Base-by-base conservation (phyloP, 805 yeast species). In the Tetrapisispora pingtungensis region DNA sequence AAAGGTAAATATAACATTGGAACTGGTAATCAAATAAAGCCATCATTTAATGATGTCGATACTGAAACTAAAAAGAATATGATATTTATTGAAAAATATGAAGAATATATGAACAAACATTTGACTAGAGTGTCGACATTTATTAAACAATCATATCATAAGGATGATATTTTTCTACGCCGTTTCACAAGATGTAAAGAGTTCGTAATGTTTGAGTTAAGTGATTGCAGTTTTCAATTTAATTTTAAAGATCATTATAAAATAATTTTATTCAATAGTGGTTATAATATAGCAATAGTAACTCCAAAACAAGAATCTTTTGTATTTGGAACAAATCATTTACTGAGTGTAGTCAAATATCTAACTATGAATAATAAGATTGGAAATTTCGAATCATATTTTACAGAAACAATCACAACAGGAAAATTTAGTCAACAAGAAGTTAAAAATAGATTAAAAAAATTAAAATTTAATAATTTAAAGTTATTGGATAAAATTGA, bases 201-300 rank as follows among this genome's bases (percentile, higher is more conserved):
- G 49, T 86, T 77, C 61, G 86, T 89, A 45, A 84, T 89, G 94
- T 93, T 93, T 68, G 90, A 87, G 62, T 68, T 93, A 69, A 85
- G 95, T 58, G 86, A 88, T 59, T 96, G 96, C 18, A 81, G 87
- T 35, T 79, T 84, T 64, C 98, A 93, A 64, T 89, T 89, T 69
- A 93, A 93, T 66, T 93, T 93, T 67, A 83, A 83, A 62, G 97
- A 93, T 65, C 98, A 93, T 59, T 89, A 83, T 65, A 93, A 93
- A 65, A 67, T 89, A 41, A 79, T 93, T 47, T 61, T 90, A 33
- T 82, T 89, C 36, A 80, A 80, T 52, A 70, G 75, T 43, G 97
- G 96, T 14, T 71, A 74, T 46, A 77, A 77, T 36, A 73, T 90
- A 15, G 84, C 94, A 20, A 86, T 87, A 53, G 80, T 90, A 42